Evolutionary conservation across 805 yeast genomes (phyloP), one percentile per base, ranked within the genome.

Genomic region (Saccharomycopsis microspora): DNA sequence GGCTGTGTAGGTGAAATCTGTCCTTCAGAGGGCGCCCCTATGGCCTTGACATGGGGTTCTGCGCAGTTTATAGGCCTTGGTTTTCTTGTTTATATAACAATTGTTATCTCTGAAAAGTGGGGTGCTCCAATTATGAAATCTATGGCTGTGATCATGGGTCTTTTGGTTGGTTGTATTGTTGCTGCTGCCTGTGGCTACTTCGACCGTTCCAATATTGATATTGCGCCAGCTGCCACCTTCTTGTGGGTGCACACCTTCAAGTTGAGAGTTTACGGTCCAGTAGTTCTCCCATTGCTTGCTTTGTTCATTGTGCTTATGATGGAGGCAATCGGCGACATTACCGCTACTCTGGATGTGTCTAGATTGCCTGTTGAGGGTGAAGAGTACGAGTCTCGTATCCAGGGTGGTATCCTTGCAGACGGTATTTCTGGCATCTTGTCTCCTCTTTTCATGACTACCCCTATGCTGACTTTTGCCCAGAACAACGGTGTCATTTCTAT

Each of bases 101-200:
- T 89, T 58, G 72, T 88, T 48, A 47, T 86, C 33, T 75, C 83
- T 58, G 96, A 89, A 64, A 78, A 78, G 61, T 88, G 83, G 74
- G 97, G 97, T 31, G 78, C 96, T 27, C 97, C 97, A 47, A 83
- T 88, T 58, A 84, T 88, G 93, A 86, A 84, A 60, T 84, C 95
- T 1, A 87, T 96, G 73, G 93, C 96, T 1, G 95, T 88, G 45
- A 84, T 88, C 56, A 66, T 81, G 38, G 96, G 96, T 36, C 69
- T 88, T 50, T 66, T 89, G 31, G 78, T 85, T 36, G 96, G 96
- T 33, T 87, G 96, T 69, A 84, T 88, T 52, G 93, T 88, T 43
- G 95, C 93, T 36, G 95, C 94, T 51, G 96, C 90, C 5, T 75
- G 84, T 62, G 89, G 89, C 32, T 88, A 88, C 67, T 88, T 87